A percentile compares a stretch with the other conserved stretches of the same genome.
phyloP scores from a whole-genome alignment of 208 protist genomes.

The Leishmania major region DNA sequence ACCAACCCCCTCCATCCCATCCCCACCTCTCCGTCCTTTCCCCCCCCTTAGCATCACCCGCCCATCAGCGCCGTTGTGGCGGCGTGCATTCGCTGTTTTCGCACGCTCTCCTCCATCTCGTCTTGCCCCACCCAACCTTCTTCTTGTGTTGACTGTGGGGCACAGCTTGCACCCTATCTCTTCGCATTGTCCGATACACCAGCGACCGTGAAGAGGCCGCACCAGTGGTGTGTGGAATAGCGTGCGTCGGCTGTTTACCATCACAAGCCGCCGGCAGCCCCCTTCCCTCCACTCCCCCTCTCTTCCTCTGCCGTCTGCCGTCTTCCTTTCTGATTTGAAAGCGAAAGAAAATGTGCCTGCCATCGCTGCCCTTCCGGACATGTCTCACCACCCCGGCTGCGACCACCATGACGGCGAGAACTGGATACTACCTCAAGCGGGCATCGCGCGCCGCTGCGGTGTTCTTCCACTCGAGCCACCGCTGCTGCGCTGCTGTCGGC shows the following conservation, averaged over 20 bases:
- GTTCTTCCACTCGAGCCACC: background rate
- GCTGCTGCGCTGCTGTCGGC: background rate
- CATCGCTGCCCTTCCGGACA: background rate
- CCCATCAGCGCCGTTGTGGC: background rate
- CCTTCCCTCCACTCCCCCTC: background rate
- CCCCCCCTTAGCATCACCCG: background rate
- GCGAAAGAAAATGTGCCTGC: background rate
- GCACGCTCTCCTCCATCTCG: background rate
- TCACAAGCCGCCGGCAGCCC: background rate
- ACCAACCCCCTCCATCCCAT: background rate
- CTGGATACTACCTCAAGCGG: background rate
- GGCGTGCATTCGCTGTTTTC: background rate
- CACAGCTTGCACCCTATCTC: background rate
- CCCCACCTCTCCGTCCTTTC: background rate
- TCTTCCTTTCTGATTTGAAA: background rate
- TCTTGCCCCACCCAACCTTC: background rate
- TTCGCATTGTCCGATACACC: background rate
- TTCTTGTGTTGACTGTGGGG: too few species aligned
- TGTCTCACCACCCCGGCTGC: background rate
- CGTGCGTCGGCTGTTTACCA: background rate
- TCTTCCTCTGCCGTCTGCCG: background rate
- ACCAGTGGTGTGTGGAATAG: background rate
- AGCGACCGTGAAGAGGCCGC: background rate
- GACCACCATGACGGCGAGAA: background rate
- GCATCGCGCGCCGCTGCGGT: background rate